Percentiles rank a stretch among this genome's conserved stretches.
These are phyloP conservation scores for Boehmeria nivea DNA, from an alignment of 306 rosid genomes.

Conservation along the genomic window DNA sequence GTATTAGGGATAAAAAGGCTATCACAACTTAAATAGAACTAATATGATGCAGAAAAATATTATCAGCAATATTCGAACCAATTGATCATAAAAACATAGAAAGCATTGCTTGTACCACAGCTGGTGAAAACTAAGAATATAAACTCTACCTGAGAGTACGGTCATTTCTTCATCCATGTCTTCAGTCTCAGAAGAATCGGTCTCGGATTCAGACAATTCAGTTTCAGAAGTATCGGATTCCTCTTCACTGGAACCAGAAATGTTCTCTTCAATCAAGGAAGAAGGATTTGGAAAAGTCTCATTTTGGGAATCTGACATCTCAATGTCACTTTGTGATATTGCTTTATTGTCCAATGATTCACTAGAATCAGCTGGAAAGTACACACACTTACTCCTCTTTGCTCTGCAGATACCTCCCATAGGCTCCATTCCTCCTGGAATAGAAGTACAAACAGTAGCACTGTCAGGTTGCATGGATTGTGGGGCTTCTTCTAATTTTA, in stretches of 20 bases:
- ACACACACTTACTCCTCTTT: slow-evolving; percentile 63
- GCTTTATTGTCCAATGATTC: slow-evolving; percentile 71
- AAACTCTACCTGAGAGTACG: slow-evolving; percentile 62
- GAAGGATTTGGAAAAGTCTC: slow-evolving; percentile 37
- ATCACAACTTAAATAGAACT: background rate
- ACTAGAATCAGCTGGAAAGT: slow-evolving; percentile 65
- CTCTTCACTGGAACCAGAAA: slow-evolving; percentile 64
- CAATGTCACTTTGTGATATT: slow-evolving; percentile 40
- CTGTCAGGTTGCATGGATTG: slow-evolving; percentile 30
- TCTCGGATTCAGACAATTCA: slow-evolving; percentile 46
- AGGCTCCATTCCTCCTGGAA: slow-evolving; percentile 58
- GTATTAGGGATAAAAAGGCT: too few relatives aligned
- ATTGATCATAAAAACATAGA: background rate
- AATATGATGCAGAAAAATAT: background rate
- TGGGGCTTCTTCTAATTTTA: slow-evolving; percentile 27
- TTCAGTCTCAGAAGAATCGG: slow-evolving; percentile 82
- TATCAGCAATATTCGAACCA: background rate
- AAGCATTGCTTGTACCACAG: slow-evolving; percentile 1
- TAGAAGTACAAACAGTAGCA: slow-evolving; percentile 30
- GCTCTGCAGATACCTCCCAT: slow-evolving; percentile 41
- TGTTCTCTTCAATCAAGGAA: slow-evolving; percentile 56
- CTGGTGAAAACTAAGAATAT: slow-evolving; percentile 5
- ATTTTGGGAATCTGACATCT: slow-evolving; percentile 44
- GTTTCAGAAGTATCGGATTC: slow-evolving; percentile 68
- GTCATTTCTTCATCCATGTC: slow-evolving; percentile 65